Conservation (phyloP, 768 basidiomycete genomes). For the Epithele typhae region DNA sequence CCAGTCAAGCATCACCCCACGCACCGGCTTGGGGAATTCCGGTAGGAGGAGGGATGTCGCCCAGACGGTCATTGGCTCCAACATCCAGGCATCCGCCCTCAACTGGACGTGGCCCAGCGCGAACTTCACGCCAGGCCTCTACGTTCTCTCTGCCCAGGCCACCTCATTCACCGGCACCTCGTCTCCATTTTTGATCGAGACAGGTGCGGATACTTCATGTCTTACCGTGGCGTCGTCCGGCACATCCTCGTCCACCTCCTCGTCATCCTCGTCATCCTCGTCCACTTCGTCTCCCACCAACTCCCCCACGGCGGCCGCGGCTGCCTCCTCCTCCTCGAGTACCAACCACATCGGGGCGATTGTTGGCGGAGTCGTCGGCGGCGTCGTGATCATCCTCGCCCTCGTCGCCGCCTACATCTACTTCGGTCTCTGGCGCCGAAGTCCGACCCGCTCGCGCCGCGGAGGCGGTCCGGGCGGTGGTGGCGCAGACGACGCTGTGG, state of each 20-base stretch:
- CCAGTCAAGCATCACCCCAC: too few relatives aligned
- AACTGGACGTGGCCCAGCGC: too few relatives aligned
- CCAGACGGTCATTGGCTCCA: too few relatives aligned
- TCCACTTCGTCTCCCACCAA: slow-evolving; percentile 1
- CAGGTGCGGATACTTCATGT: slow-evolving; percentile 34
- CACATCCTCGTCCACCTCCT: background rate
- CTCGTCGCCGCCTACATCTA: slow-evolving; percentile 29
- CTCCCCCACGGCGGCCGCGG: slow-evolving; percentile 1
- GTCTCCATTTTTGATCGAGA: slow-evolving; percentile 30
- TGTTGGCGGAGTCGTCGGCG: slow-evolving; percentile 50
- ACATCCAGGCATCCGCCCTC: too few relatives aligned
- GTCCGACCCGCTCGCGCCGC: slow-evolving; percentile 14
- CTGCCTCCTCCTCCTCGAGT: slow-evolving; percentile 10
- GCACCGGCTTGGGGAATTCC: too few relatives aligned
- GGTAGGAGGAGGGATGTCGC: too few relatives aligned
- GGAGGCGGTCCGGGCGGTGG: background rate
- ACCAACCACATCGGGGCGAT: slow-evolving; percentile 37
- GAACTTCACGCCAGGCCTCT: background rate
- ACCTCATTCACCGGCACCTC: too few relatives aligned
- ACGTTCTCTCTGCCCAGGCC: too few relatives aligned
- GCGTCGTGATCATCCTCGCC: slow-evolving; percentile 33
- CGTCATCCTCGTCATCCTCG: slow-evolving; percentile 8
- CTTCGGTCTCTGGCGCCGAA: slow-evolving; percentile 20
- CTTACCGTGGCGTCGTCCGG: slow-evolving; percentile 18
- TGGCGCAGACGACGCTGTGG: background rate